A percentile compares a stretch with the other conserved stretches of the same genome.
phyloP scores from a whole-genome alignment of 208 protist genomes.

The Crithidia fasciculata region DNA sequence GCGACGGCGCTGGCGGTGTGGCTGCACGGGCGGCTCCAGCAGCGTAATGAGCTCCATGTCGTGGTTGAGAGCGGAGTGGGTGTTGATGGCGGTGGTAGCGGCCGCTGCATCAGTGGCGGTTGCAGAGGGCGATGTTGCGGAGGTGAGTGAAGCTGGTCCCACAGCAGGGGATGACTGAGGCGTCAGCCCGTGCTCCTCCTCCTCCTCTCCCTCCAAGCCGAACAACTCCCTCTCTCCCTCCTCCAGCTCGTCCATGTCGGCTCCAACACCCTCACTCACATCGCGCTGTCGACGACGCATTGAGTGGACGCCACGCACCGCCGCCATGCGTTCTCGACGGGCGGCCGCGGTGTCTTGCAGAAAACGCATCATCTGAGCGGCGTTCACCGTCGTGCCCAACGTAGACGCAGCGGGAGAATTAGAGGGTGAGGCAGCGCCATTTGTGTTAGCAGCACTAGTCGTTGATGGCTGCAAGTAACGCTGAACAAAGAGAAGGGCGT shows the following conservation, averaged over 20 bases:
- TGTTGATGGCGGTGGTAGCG: not conserved
- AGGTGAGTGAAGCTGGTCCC: too few relatives aligned
- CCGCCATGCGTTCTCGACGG: conserved; percentile 34
- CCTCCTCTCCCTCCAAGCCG: not conserved
- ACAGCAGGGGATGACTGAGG: conserved; percentile 2
- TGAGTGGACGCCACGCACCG: conserved; percentile 28
- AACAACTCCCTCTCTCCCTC: not conserved
- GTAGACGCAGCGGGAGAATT: not conserved
- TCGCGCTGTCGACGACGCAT: conserved; percentile 19
- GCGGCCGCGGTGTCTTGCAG: conserved; percentile 32
- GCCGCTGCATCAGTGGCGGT: not conserved
- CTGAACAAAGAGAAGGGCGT: conserved; percentile 55
- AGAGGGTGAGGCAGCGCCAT: not conserved
- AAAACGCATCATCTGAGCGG: conserved; percentile 42
- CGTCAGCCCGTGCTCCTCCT: conserved; percentile 2
- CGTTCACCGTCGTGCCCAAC: conserved; percentile 17
- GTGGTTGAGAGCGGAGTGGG: conserved; percentile 5
- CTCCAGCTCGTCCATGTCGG: not conserved
- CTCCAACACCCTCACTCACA: not conserved
- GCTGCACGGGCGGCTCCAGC: conserved; percentile 16
- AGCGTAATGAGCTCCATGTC: conserved; percentile 23
- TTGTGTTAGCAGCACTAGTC: not conserved
- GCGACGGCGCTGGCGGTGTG: conserved; percentile 19
- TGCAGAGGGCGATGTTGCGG: not conserved
- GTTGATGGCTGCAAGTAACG: conserved; percentile 34